Percentiles rank a stretch among this genome's conserved stretches.
phyloP scores from a whole-genome alignment of 768 basidiomycete genomes.

The Tricholoma bakamatsutake region DNA sequence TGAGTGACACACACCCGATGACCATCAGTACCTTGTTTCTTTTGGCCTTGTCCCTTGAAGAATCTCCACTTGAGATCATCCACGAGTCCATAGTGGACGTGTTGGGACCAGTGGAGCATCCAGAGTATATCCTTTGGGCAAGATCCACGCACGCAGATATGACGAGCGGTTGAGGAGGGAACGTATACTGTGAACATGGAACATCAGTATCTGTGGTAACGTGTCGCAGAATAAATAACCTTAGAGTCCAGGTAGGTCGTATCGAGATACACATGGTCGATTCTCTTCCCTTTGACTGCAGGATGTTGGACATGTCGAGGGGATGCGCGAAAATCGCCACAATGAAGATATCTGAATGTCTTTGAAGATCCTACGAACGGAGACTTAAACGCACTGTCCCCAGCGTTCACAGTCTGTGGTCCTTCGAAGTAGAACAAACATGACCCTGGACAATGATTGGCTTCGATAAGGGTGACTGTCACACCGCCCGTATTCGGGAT shows the following conservation, averaged over 20 bases:
- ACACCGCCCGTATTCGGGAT: slow-evolving; percentile 85
- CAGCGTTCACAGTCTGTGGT: slow-evolving; percentile 80
- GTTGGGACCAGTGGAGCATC: slow-evolving; percentile 25
- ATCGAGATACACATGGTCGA: slow-evolving; percentile 91
- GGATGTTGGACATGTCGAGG: slow-evolving; percentile 86
- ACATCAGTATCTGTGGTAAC: neutral
- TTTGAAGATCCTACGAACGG: slow-evolving; percentile 61
- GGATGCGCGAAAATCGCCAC: slow-evolving; percentile 90
- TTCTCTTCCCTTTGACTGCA: slow-evolving; percentile 67
- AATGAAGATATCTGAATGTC: slow-evolving; percentile 87
- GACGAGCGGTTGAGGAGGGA: slow-evolving; percentile 93
- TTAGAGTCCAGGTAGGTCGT: slow-evolving; percentile 94
- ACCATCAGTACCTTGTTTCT: slow-evolving; percentile 49
- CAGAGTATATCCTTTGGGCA: slow-evolving; percentile 49
- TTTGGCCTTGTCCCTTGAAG: slow-evolving; percentile 29
- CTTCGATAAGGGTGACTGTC: slow-evolving; percentile 89
- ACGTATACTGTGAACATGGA: slow-evolving; percentile 60
- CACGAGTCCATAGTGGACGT: slow-evolving; percentile 45
- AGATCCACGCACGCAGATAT: slow-evolving; percentile 89
- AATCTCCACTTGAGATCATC: slow-evolving; percentile 28
- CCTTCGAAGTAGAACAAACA: slow-evolving; percentile 94
- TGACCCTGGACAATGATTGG: slow-evolving; percentile 97
- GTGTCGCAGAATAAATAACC: slow-evolving; percentile 25
- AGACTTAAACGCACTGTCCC: slow-evolving; percentile 74
- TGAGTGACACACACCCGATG: slow-evolving; percentile 50